Base-by-base conservation (phyloP, 257 asterid genomes). In the Nicotiana otophora region DNA sequence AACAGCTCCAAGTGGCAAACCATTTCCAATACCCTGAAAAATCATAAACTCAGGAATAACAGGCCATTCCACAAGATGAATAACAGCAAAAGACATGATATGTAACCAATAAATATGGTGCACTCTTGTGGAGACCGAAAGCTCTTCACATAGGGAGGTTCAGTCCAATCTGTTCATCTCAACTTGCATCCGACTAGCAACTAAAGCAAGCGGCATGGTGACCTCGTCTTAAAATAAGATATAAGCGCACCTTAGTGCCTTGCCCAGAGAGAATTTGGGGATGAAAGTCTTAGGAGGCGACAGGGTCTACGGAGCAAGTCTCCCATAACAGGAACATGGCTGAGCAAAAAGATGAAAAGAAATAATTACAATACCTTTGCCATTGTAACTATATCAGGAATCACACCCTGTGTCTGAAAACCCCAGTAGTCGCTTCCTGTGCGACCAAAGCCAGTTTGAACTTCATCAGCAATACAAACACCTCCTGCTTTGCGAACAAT, bases 401-500 rank as follows among this genome's bases (percentile, higher is more conserved):
- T 67, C 20, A 96, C 97, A 16, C 92, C 97, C 81, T 96, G 99
- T 20, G 98, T 94, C 89, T 94, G 93, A 17, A 96, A 96, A n/a
- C 99, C 99, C 99, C 99, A 96, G 68, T 92, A 96, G 80, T 94
- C 94, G 90, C 92, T 91, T 33, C 98, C 98, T 1, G 99, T 96
- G 14, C 98, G 98, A 82, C 99, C 99, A 77, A 96, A 96, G 61
- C 99, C 99, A 5, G 98, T 94, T 84, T 96, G 99, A 26, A 96
- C 99, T 86, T 96, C 99, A 81, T 96, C 99, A 54, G 99, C 99
- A 83, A 94, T 96, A 90, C 99, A 96, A 61, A 94, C 95, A 78
- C 99, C 99, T 54, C 98, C 99, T 78, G 98, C 97, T 82, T 92
- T 90, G 78, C 84, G 98, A 84, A 94, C 88, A 82, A 92, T 91